phyloP scores from a whole-genome alignment of 352 stramenopile genomes.

The Pythium sp. region DNA sequence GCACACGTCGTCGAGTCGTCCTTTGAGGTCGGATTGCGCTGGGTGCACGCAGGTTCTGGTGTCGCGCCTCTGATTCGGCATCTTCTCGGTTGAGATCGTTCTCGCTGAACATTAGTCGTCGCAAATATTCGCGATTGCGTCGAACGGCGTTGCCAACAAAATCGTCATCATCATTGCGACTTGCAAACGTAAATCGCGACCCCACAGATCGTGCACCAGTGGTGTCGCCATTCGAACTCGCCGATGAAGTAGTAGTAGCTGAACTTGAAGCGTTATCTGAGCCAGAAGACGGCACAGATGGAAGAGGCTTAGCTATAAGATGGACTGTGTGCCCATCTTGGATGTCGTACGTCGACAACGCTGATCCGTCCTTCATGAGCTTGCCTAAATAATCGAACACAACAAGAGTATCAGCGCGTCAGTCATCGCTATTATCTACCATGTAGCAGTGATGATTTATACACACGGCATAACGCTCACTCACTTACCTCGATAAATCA shows the following conservation, averaged over 20 bases:
- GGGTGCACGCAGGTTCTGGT: slow-evolving; percentile 17
- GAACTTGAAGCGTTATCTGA: neutral
- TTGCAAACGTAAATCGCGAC: slow-evolving; percentile 6
- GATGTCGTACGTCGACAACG: slow-evolving; percentile 80
- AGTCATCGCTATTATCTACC: neutral
- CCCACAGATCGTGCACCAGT: neutral
- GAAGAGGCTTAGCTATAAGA: slow-evolving; percentile 68
- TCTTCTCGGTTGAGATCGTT: slow-evolving; percentile 4
- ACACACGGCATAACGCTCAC: neutral
- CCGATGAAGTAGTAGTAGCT: neutral
- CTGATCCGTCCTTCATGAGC: slow-evolving; percentile 76
- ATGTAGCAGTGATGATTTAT: neutral
- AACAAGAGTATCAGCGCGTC: neutral
- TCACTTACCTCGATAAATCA: slow-evolving; percentile 86
- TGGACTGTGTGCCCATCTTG: slow-evolving; percentile 92
- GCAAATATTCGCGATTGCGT: slow-evolving; percentile 17
- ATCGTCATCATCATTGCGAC: slow-evolving; percentile 9
- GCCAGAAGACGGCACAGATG: neutral
- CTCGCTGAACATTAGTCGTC: slow-evolving; percentile 11
- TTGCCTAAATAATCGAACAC: slow-evolving; percentile 40
- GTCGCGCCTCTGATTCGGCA: slow-evolving; percentile 3
- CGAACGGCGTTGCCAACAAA: neutral
- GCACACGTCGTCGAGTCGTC: slow-evolving; percentile 14
- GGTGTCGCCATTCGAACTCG: neutral
- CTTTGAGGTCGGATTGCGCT: slow-evolving; percentile 12